phyloP scores from a whole-genome alignment of 148 eudicot species.

The Rhododendron simsii region DNA sequence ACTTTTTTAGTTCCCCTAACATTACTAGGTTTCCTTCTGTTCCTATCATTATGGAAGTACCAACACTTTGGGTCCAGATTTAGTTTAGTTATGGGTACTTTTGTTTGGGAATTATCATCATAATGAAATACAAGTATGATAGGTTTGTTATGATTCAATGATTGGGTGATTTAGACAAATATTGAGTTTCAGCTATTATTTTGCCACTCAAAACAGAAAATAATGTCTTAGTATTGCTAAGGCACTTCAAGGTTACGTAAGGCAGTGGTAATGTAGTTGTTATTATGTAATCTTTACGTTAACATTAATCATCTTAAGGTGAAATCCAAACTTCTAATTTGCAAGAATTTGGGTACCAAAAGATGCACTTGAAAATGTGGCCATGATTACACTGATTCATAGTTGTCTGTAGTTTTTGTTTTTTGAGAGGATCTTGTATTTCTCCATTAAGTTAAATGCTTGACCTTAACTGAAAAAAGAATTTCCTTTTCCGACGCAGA shows the following conservation, averaged over 20 bases:
- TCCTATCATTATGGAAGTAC: background rate
- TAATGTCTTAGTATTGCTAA: background rate
- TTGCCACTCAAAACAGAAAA: background rate
- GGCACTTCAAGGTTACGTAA: background rate
- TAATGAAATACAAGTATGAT: background rate
- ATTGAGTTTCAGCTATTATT: background rate
- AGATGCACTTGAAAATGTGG: background rate
- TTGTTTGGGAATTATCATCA: background rate
- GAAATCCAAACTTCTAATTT: background rate
- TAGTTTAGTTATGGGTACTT: background rate
- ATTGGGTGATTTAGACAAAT: background rate
- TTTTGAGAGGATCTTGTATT: background rate
- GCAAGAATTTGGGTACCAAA: background rate
- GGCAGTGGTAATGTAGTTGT: background rate
- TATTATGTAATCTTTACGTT: background rate
- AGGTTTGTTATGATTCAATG: background rate
- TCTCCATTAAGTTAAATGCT: background rate
- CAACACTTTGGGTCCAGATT: background rate
- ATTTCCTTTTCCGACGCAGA: slow-evolving; percentile 40
- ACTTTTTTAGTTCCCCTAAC: background rate
- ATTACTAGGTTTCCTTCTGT: background rate
- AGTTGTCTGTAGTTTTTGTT: background rate
- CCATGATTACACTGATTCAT: background rate
- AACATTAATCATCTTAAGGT: background rate
- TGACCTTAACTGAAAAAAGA: background rate